Conservation (phyloP, 2,329 filamentous ascomycete genomes). For the Colletotrichum coccodes region DNA sequence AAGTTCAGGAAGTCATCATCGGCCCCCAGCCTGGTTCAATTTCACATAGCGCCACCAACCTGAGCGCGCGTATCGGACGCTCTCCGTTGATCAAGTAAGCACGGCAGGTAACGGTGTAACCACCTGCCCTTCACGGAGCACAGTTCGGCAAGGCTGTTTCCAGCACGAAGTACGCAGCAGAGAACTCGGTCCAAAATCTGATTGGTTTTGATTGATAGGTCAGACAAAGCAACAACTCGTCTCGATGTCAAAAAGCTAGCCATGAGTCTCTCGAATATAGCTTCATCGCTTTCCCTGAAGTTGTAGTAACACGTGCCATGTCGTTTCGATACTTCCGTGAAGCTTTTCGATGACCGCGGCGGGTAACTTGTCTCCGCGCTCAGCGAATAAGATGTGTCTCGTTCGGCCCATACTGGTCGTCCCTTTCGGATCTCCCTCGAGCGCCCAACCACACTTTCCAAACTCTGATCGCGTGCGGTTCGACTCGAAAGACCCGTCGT, state of each 20-base stretch:
- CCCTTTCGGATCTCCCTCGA: constrained; percentile 32
- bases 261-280: constrained; percentile 35
- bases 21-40: not conserved
- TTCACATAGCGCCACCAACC: not conserved
- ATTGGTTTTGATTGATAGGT: constrained; percentile 10
- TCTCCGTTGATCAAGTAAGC: not conserved
- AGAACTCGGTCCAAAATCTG: not conserved
- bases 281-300: constrained; percentile 31
- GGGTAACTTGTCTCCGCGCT: not conserved
- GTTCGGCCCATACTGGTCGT: constrained; percentile 18
- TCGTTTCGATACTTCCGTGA: constrained; percentile 13
- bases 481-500: not conserved
- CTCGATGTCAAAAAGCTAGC: constrained; percentile 32
- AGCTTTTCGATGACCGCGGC: constrained; percentile 5
- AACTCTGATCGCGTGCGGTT: constrained; percentile 23
- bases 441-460: constrained; percentile 18
- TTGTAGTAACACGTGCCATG: constrained; percentile 19
- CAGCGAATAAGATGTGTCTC: constrained; percentile 1
- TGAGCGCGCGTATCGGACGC: not conserved
- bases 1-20: not conserved
- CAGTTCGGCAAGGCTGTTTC: constrained; percentile 4
- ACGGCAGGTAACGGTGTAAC: not conserved
- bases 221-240: constrained; percentile 21
- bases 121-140: not conserved
- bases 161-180: not conserved